phyloP scores from a whole-genome alignment of 257 asterid genomes.

The Rauvolfia tetraphylla region DNA sequence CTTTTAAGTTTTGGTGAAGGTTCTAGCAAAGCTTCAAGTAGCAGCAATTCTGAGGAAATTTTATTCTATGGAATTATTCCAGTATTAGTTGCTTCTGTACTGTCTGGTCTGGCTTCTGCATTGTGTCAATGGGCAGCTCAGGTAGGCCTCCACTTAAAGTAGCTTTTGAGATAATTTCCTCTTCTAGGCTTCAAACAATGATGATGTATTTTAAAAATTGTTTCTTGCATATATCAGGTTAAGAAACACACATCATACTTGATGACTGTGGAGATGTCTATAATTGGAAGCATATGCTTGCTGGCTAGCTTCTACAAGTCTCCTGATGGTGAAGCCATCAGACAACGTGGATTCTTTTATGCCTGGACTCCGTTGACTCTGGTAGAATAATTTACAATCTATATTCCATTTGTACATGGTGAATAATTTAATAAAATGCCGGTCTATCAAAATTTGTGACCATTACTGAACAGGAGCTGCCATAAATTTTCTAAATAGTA shows the following conservation, averaged over 20 bases:
- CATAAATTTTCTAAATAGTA: background rate
- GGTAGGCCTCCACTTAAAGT: constrained; percentile 38
- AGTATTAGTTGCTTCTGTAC: constrained; percentile 85
- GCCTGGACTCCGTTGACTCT: constrained; percentile 83
- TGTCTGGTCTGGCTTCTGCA: constrained; percentile 96
- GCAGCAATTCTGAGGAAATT: constrained; percentile 62
- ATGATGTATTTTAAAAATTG: background rate
- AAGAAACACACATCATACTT: constrained; percentile 82
- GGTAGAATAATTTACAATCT: constrained; percentile 44
- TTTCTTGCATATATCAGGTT: constrained; percentile 42
- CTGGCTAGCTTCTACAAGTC: constrained; percentile 83
- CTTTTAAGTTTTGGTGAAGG: constrained; percentile 93
- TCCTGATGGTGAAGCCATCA: constrained; percentile 83
- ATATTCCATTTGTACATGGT: background rate
- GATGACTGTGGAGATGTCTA: constrained; percentile 98
- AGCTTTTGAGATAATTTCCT: constrained; percentile 15
- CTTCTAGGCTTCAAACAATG: background rate
- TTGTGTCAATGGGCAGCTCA: constrained; percentile 99
- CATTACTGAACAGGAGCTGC: background rate
- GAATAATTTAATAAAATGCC: background rate
- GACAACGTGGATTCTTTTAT: constrained; percentile 72
- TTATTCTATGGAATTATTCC: constrained; percentile 82
- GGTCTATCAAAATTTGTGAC: background rate
- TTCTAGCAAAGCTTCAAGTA: constrained; percentile 63
- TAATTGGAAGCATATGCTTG: constrained; percentile 88